Percentiles rank a stretch among this genome's conserved stretches.
These are phyloP conservation scores for Diddensiella transvaalensis DNA, from an alignment of 805 yeast species.

Conservation along the genomic window DNA sequence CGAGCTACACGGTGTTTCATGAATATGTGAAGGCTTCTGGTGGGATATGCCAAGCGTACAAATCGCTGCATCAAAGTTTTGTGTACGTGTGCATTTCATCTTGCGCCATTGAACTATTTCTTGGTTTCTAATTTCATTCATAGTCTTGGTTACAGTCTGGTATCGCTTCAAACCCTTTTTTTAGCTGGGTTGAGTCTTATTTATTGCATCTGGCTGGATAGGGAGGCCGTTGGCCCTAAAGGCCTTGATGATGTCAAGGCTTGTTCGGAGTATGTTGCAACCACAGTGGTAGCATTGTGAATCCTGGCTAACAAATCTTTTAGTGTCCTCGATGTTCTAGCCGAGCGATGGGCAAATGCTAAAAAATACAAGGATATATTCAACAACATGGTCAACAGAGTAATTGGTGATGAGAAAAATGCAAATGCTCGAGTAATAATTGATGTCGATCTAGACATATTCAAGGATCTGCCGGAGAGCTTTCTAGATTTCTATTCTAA, in stretches of 20 bases:
- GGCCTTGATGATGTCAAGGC: constrained; percentile 9
- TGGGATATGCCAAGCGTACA: constrained; percentile 14
- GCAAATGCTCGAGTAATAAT: not conserved
- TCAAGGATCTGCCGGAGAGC: constrained; percentile 8
- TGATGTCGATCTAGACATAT: not conserved
- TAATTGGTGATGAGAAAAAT: constrained; percentile 1
- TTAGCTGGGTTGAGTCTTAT: constrained; percentile 12
- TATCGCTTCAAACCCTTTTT: constrained; percentile 13
- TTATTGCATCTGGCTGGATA: constrained; percentile 14
- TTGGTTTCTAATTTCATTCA: not conserved
- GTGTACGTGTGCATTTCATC: constrained; percentile 1
- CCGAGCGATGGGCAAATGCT: constrained; percentile 14
- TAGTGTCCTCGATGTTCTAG: constrained; percentile 7
- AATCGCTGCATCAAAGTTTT: constrained; percentile 6
- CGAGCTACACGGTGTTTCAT: constrained; percentile 5
- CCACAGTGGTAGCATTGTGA: not conserved
- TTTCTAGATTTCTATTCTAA: not conserved
- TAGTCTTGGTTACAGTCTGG: constrained; percentile 8
- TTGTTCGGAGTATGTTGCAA: constrained; percentile 9
- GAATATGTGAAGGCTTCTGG: constrained; percentile 11
- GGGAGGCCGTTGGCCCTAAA: constrained; percentile 5
- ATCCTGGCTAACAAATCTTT: not conserved
- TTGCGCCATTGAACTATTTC: no score
- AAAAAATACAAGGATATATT: constrained; percentile 9
- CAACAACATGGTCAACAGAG: constrained; percentile 9